phyloP scores from a whole-genome alignment of 2,329 filamentous ascomycete species.

The Pezicula radicicola region DNA sequence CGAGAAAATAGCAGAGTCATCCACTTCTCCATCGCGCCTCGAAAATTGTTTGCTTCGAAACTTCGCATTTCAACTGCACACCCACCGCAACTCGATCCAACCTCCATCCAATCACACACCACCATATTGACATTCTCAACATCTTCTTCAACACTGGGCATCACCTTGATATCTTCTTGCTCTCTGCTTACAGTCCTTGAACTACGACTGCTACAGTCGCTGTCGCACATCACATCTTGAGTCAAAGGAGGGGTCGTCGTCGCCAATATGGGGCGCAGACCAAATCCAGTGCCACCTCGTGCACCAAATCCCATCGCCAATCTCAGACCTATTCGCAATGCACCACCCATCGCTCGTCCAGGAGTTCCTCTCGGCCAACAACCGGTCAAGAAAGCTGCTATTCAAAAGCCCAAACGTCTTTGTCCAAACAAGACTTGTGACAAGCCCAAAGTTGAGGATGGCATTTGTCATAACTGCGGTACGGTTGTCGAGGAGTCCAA shows the following conservation, averaged over 20 bases:
- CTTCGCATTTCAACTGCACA: no score
- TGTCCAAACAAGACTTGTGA: conserved; percentile 60
- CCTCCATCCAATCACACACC: no score
- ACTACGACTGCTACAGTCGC: no score
- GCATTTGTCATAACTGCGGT: conserved; percentile 81
- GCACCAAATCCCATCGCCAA: conserved; percentile 6
- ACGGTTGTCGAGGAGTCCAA: conserved; percentile 80
- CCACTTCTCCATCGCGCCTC: no score
- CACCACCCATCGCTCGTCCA: conserved; percentile 1
- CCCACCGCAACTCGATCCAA: no score
- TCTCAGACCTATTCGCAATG: conserved; percentile 2
- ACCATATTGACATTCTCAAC: no score
- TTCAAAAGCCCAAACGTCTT: conserved; percentile 8
- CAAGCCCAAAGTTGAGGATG: conserved; percentile 60
- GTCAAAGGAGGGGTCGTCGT: no score
- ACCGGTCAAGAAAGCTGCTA: conserved; percentile 5
- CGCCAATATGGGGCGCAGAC: not conserved
- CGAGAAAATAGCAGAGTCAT: no score
- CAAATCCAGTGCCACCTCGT: conserved; percentile 3
- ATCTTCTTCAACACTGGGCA: no score
- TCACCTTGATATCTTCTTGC: no score
- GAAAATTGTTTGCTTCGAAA: no score
- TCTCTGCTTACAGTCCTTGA: no score
- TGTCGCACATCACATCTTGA: not conserved
- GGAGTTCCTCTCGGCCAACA: not conserved